phyloP scores from a whole-genome alignment of 371 early-diverging fungal species.

The Mortierella sp. region DNA sequence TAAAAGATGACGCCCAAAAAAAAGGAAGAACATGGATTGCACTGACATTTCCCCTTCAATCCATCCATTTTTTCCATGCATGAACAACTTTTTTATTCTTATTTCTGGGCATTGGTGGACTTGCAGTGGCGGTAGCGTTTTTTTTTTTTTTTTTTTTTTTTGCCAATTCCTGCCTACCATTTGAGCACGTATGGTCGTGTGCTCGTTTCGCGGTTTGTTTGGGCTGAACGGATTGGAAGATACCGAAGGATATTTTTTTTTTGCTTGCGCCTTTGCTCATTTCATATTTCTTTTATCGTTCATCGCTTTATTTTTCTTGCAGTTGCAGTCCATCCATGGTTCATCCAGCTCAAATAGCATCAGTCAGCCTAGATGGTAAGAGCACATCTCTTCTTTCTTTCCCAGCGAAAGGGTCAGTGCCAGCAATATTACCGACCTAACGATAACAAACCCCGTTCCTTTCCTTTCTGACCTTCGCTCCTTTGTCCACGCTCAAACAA shows the following conservation, averaged over 20 bases:
- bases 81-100: not conserved
- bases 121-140: not conserved
- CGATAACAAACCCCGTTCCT: not conserved
- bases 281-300: not conserved
- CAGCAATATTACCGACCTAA: not conserved
- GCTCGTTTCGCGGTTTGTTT: too few relatives aligned
- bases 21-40: conserved; percentile 5
- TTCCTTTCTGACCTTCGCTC: not conserved
- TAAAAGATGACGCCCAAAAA: not conserved
- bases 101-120: not conserved
- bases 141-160: not conserved
- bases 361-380: not conserved
- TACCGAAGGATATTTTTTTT: too few relatives aligned
- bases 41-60: not conserved
- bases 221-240: too few relatives aligned
- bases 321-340: not conserved
- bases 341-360: not conserved
- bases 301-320: not conserved
- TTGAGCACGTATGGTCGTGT: too few relatives aligned
- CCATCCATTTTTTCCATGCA: not conserved
- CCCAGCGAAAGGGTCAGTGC: not conserved
- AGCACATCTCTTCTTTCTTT: not conserved
- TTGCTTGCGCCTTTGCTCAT: too few relatives aligned
- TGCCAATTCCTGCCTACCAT: not conserved
- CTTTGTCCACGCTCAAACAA: not conserved